Evolutionary conservation across 352 stramenopile genomes (phyloP).

Genomic region (Phytopythium cucurbitacearum): DNA sequence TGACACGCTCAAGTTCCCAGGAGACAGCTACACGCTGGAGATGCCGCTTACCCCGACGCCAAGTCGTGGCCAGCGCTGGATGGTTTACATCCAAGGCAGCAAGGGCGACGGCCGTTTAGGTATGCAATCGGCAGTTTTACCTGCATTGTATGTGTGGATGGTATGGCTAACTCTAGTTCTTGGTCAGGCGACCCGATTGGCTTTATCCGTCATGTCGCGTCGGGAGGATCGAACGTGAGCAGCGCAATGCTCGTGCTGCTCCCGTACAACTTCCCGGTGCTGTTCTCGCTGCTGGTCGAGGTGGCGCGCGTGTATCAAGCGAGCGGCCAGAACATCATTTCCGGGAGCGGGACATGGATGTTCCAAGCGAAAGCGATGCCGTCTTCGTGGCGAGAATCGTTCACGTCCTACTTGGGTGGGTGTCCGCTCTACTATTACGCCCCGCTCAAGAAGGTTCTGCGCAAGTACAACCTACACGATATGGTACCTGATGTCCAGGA

Average conservation of each 20-base stretch:
- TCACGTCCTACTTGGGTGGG: slow-evolving; percentile 70
- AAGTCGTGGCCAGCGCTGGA: slow-evolving; percentile 70
- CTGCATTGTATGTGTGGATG: no score
- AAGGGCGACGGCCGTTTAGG: slow-evolving; percentile 75
- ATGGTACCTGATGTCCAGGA: slow-evolving; percentile 84
- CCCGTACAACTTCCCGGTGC: slow-evolving; percentile 86
- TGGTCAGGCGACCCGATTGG: slow-evolving; percentile 67
- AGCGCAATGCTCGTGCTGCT: slow-evolving; percentile 72
- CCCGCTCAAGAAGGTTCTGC: slow-evolving; percentile 75
- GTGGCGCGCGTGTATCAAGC: slow-evolving; percentile 77
- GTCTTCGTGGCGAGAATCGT: slow-evolving; percentile 78
- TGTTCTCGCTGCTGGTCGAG: slow-evolving; percentile 82
- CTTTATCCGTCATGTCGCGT: slow-evolving; percentile 52
- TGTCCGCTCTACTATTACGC: slow-evolving; percentile 82
- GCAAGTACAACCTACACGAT: slow-evolving; percentile 87
- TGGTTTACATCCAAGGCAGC: slow-evolving; percentile 79
- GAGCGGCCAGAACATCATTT: slow-evolving; percentile 74
- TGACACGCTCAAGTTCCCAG: slow-evolving; percentile 85
- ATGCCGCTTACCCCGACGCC: slow-evolving; percentile 47
- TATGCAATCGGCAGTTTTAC: slow-evolving; percentile 8
- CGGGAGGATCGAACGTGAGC: slow-evolving; percentile 14
- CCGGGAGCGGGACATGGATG: slow-evolving; percentile 58
- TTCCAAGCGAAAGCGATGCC: slow-evolving; percentile 87
- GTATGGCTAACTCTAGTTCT: not conserved
- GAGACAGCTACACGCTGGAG: slow-evolving; percentile 75